These are phyloP conservation scores for Penicillium sp. DNA, from an alignment of 2,329 filamentous ascomycete species.

Conservation along the genomic window DNA sequence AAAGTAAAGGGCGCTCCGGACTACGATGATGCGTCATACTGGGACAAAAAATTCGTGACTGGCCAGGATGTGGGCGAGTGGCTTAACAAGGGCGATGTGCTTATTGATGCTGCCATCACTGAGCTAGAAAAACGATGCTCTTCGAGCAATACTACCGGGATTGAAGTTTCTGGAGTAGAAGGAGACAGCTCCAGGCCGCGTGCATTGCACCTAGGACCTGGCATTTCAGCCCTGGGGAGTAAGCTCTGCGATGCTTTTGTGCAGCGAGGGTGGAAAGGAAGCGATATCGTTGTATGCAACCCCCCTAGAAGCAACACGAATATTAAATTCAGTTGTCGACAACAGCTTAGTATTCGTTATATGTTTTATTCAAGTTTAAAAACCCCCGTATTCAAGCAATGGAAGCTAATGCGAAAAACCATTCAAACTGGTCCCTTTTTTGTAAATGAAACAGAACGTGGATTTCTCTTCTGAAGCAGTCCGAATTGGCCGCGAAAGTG, in stretches of 20 bases:
- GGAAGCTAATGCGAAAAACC: neutral
- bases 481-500: constrained; percentile 27
- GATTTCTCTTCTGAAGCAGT: constrained; percentile 37
- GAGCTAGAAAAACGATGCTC: constrained; percentile 20
- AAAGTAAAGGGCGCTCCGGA: constrained; percentile 22
- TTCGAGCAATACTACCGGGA: neutral
- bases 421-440: neutral
- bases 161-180: neutral
- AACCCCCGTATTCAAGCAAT: neutral
- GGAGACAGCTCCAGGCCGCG: constrained; percentile 16
- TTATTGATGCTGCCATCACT: constrained; percentile 26
- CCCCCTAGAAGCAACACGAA: neutral
- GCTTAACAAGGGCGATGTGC: constrained; percentile 31
- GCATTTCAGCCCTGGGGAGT: constrained; percentile 28
- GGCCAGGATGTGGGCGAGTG: constrained; percentile 36
- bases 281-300: constrained; percentile 29
- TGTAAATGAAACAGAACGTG: constrained; percentile 27
- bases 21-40: constrained; percentile 31
- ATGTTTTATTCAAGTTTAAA: neutral
- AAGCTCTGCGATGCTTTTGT: constrained; percentile 28
- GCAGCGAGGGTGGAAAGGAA: constrained; percentile 24
- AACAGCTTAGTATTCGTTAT: neutral
- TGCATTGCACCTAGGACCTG: constrained; percentile 33
- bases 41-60: constrained; percentile 32
- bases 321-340: neutral